Evolutionary conservation across 2,329 filamentous ascomycete genomes (phyloP), one percentile per base, ranked within the genome.

Genomic region (Biscogniauxia mediterranea): DNA sequence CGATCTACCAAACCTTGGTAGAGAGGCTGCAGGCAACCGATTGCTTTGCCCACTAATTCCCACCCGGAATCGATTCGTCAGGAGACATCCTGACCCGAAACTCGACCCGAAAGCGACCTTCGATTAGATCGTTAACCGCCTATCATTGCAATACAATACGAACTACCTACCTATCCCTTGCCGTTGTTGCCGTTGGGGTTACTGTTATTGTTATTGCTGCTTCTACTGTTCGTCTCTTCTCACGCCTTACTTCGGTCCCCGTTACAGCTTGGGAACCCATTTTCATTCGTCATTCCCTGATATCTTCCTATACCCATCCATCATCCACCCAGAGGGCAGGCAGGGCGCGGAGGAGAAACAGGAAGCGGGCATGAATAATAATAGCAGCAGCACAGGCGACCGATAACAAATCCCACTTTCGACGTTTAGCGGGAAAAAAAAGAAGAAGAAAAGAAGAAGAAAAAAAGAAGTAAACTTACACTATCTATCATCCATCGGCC

Each of bases 61-160:
- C 52, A 61, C 38, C 50, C 52, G 56, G 19, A 63, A 65, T 71
- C 61, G 58, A 68, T 70, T 72, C 64, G 70, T 59, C 61, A 54
- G 65, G 65, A 63, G 46, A 25, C 21, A 49, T 42, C 53, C 56
- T 54, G 42, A 46, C 55, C 20, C 60, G 61, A 70, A 70, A 71
- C 67, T 55, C 54, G 20, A 54, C 42, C 32, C 58, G 54, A 54
- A 55, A 23, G 58, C 55, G 56, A 52, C 51, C 50, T 61, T 23
- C 54, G 51, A 56, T 54, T 57, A 60, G 25, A 53, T 60, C 32
- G 52, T 61, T 42, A n/a, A 55, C 63, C 26, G 51, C 56, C 52
- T 63, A 62, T 62, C 55, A 55, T 61, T 52, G 25, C 38, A 20
- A 38, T n/a, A 51, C 38, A 21, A 52, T 56, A 57, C 56, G 21